Evolutionary conservation across 2,329 filamentous ascomycete species (phyloP).

Genomic region (Talaromyces sp.): DNA sequence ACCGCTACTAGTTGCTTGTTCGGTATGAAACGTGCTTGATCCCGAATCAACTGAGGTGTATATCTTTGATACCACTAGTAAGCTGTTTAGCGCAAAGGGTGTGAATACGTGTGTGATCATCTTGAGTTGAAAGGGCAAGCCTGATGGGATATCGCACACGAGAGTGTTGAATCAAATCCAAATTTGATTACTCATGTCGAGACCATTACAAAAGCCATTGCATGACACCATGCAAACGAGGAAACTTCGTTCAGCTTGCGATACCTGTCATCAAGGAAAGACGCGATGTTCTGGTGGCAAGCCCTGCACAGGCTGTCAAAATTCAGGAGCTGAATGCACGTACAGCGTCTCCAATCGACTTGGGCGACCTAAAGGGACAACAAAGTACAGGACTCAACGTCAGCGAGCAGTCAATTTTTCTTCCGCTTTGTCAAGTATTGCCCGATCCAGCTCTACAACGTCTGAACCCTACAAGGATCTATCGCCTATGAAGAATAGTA

Average conservation of each 20-base stretch:
- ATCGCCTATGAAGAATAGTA: not conserved
- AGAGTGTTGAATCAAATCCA: not conserved
- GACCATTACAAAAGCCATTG: not conserved
- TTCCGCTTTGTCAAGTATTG: not conserved
- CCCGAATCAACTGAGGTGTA: not conserved
- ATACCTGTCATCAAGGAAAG: not conserved
- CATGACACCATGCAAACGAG: not conserved
- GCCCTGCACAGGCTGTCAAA: not conserved
- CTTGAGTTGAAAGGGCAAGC: not conserved
- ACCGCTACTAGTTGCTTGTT: not conserved
- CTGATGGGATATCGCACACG: not conserved
- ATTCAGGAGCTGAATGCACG: not conserved
- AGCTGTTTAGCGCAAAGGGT: not conserved
- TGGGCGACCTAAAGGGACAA: not conserved
- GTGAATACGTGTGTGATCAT: not conserved
- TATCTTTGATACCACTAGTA: not conserved
- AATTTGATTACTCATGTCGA: not conserved
- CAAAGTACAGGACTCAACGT: not conserved
- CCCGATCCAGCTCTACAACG: not conserved
- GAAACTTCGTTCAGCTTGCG: not conserved
- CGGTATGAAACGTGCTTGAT: not conserved
- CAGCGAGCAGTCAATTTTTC: not conserved
- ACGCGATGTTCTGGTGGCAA: not conserved
- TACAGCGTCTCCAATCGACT: constrained; percentile 2
- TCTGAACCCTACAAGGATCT: not conserved